A percentile compares a stretch with the other conserved stretches of the same genome.
Conservation (phyloP, 495 filamentous ascomycete genomes). For the Penicillium steckii region DNA sequence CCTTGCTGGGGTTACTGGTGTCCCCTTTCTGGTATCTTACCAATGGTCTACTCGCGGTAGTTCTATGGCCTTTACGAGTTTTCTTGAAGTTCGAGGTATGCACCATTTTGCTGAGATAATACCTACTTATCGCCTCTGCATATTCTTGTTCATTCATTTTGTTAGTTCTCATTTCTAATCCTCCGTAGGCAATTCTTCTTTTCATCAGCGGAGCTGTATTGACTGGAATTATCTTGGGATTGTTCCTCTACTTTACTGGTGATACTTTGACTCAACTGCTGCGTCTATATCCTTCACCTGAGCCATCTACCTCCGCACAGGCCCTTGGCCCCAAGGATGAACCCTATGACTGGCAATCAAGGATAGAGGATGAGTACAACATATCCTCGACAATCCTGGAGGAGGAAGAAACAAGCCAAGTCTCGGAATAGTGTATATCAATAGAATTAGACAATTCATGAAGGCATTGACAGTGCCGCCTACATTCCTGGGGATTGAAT, state of each 20-base stretch:
- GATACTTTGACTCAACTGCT: constrained; percentile 17
- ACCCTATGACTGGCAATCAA: constrained; percentile 36
- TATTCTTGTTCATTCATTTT: not conserved
- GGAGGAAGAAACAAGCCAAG: constrained; percentile 53
- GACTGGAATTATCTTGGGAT: constrained; percentile 18
- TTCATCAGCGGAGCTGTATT: constrained; percentile 23
- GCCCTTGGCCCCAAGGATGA: constrained; percentile 1
- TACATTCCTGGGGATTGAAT: too few species aligned
- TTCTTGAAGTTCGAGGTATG: constrained; percentile 65
- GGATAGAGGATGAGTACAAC: constrained; percentile 32
- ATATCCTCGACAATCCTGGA: constrained; percentile 63
- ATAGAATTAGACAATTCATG: not conserved
- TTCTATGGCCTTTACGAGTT: constrained; percentile 41
- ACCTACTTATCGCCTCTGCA: not conserved
- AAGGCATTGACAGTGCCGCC: too few species aligned
- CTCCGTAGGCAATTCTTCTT: constrained; percentile 22
- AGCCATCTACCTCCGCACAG: constrained; percentile 7
- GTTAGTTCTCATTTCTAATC: too few species aligned
- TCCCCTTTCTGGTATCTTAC: constrained; percentile 48
- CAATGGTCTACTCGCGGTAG: constrained; percentile 31
- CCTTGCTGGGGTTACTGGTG: constrained; percentile 31
- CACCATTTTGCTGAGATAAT: not conserved
- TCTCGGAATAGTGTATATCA: constrained; percentile 15
- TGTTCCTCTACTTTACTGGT: constrained; percentile 17
- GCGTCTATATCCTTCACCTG: constrained; percentile 6